Evolutionary conservation across 1,284 basidiomycete species (phyloP).

Genomic region (Leccinum pachyderme): DNA sequence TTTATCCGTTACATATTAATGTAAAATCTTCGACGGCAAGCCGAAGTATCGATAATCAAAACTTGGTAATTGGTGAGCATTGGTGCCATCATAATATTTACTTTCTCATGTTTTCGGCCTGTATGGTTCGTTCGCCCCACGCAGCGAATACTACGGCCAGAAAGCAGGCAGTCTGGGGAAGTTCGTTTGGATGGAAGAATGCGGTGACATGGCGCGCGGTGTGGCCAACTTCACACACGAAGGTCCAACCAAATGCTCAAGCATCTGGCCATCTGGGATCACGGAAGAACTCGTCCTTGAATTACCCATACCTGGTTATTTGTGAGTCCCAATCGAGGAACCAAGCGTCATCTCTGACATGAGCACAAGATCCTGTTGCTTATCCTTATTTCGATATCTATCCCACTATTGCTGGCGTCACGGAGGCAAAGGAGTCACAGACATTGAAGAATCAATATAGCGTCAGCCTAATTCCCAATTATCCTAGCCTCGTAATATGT

Average conservation of each 20-base stretch:
- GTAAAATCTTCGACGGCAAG: background rate
- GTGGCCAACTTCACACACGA: conserved; percentile 16
- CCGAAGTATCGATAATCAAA: background rate
- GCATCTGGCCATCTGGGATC: background rate
- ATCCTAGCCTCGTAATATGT: conserved; percentile 29
- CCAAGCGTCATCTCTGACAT: conserved; percentile 9
- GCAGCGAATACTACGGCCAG: background rate
- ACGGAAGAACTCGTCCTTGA: conserved; percentile 2
- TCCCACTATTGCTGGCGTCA: conserved; percentile 21
- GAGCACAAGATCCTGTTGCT: conserved; percentile 36
- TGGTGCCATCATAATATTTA: background rate
- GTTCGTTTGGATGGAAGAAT: conserved; percentile 21
- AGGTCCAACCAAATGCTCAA: background rate
- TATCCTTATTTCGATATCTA: conserved; percentile 52
- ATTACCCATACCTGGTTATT: conserved; percentile 35
- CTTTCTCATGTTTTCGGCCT: background rate
- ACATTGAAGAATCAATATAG: background rate
- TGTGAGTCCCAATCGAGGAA: conserved; percentile 27
- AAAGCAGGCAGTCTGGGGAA: conserved; percentile 15
- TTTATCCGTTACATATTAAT: conserved; percentile 23
- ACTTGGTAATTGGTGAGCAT: conserved; percentile 6
- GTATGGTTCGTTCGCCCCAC: background rate
- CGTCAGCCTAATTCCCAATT: conserved; percentile 8
- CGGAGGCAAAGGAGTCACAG: background rate
- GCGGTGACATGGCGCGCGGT: conserved; percentile 17